phyloP scores from a whole-genome alignment of 331 rosid species.

The Pyrus hybrid region DNA sequence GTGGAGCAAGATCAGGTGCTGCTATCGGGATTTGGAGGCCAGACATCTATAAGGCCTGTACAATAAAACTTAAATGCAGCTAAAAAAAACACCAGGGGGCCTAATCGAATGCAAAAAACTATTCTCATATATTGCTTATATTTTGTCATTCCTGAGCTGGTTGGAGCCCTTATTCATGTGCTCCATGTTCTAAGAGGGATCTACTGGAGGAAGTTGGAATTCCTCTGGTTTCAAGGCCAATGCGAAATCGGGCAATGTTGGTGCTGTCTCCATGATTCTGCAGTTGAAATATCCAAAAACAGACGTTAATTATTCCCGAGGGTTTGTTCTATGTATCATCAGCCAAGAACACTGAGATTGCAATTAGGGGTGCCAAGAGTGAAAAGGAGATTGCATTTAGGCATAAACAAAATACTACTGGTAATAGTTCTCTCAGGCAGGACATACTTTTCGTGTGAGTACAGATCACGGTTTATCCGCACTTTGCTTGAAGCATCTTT shows the following conservation, averaged over 20 bases:
- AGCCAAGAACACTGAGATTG: background rate
- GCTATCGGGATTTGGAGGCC: no score
- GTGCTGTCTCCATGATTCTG: slow-evolving; percentile 97
- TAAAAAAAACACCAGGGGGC: no score
- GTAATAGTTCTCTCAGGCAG: background rate
- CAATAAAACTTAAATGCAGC: no score
- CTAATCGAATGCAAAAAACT: background rate
- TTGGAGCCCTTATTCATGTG: slow-evolving; percentile 42
- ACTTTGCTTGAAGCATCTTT: slow-evolving; percentile 97
- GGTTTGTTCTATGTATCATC: slow-evolving; percentile 3
- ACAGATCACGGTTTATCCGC: slow-evolving; percentile 88
- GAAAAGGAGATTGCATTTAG: background rate
- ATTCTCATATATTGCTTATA: slow-evolving; percentile 13
- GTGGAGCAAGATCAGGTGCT: no score
- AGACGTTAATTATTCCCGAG: background rate
- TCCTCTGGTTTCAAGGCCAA: slow-evolving; percentile 96
- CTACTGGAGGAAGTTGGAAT: slow-evolving; percentile 73
- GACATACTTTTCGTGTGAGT: slow-evolving; percentile 69
- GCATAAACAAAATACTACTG: background rate
- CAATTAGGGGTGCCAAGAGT: background rate
- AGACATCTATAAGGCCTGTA: no score
- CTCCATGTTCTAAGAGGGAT: slow-evolving; percentile 68
- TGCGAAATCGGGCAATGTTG: slow-evolving; percentile 89
- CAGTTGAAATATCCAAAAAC: slow-evolving; percentile 6
- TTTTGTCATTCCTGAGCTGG: slow-evolving; percentile 33